Evolutionary conservation across 306 rosid species (phyloP).

Genomic region (Ceratonia siliqua): DNA sequence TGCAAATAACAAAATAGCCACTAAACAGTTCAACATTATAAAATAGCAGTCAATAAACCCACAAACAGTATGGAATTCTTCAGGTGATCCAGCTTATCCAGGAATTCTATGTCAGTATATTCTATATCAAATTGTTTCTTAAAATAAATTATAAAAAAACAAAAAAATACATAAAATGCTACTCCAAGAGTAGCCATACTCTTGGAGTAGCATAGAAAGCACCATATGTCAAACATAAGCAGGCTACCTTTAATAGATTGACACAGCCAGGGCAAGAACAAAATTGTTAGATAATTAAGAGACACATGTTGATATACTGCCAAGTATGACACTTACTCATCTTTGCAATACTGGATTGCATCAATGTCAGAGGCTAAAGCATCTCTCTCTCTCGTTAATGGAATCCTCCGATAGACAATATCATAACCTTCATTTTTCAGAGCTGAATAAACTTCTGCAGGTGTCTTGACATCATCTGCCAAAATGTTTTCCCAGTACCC

Average conservation of each 20-base stretch:
- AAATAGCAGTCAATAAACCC: no score
- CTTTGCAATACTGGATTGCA: slow-evolving; percentile 73
- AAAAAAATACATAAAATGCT: no score
- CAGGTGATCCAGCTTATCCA: no score
- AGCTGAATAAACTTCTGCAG: slow-evolving; percentile 75
- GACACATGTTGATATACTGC: neutral
- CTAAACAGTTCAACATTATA: no score
- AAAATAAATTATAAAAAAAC: no score
- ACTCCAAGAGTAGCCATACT: no score
- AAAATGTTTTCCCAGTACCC: slow-evolving; percentile 84
- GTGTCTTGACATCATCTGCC: slow-evolving; percentile 78
- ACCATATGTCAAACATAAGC: no score
- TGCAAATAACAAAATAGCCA: no score
- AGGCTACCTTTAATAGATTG: neutral
- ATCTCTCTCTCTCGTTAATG: slow-evolving; percentile 82
- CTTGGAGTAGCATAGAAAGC: no score
- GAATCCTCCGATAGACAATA: slow-evolving; percentile 69
- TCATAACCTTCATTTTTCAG: slow-evolving; percentile 64
- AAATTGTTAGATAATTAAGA: neutral
- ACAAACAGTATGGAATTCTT: no score
- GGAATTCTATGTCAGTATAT: no score
- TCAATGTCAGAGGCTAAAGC: slow-evolving; percentile 79
- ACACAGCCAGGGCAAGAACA: slow-evolving; percentile 7
- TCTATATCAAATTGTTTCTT: no score
- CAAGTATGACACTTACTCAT: slow-evolving; percentile 71